Base-by-base conservation (phyloP, 2,329 filamentous ascomycete genomes). In the Cryphonectria naterciae region DNA sequence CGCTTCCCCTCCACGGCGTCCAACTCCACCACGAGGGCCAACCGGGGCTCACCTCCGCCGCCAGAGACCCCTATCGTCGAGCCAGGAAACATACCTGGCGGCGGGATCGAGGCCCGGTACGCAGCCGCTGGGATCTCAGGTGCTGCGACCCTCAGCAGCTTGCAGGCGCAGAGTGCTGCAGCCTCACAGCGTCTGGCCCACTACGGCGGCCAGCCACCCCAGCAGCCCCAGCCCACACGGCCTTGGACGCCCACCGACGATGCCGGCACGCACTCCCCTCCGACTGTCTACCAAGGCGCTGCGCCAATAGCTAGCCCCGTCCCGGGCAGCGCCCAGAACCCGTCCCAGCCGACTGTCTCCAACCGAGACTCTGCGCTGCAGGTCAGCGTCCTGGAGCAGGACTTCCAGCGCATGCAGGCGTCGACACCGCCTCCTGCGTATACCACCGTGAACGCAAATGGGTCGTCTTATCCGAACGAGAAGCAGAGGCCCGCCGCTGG, bases 161-260 rank as follows among this genome's bases (percentile, higher is more conserved):
- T 97, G 39, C 87, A 85, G 69, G 82, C 80, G 2, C 82, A 95
- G 75, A 97, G 92, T 78, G 91, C 93, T 22, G 94, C 94, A 2
- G 93, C 95, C 25, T 87, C 93, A 39, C 93, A 96, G 79, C 88
- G 95, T 75, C 83, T 92, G 73, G 92, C 93, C 52, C 93, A 96
- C 72, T 98, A 97, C 79, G 88, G 86, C 32, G 83, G 86, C 49
- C 83, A 85, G 68, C 82, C 83, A 69, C 83, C 83, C 46, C 78
- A 80, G 43, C 80, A 82, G 61, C 83, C 82, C 22, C 67, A 68
- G 70, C 84, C 82, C 37, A 78, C 86, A 37, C 88, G 95, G 64
- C 95, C 95, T 41, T 98, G 95, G 96, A 98, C 95, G 13, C 96
- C 96, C 0, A 98, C 96, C 3, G 96, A 99, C 79, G 87, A 91